A percentile compares a stretch with the other conserved stretches of the same genome.
phyloP scores from a whole-genome alignment of 257 asterid genomes.

The Cruciata laevipes region DNA sequence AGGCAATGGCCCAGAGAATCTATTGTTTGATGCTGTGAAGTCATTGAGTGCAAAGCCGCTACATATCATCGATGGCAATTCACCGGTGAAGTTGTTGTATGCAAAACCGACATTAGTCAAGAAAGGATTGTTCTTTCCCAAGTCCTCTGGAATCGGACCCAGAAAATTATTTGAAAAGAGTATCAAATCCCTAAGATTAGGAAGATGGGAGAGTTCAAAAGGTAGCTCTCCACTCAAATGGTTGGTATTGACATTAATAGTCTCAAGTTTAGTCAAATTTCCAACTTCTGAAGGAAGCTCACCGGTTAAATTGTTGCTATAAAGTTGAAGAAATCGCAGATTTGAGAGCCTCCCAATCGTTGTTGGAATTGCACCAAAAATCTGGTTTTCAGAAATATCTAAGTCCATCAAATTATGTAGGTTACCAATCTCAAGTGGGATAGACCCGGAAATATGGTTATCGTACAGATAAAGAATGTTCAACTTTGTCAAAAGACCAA shows the following conservation, averaged over 20 bases:
- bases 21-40: constrained; percentile 46
- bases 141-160: constrained; percentile 48
- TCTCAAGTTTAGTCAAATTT: constrained; percentile 27
- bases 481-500: constrained; percentile 43
- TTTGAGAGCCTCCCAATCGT: neutral
- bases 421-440: constrained; percentile 25
- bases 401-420: neutral
- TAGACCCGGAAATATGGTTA: constrained; percentile 49
- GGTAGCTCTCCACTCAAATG: constrained; percentile 58
- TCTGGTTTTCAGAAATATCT: neutral
- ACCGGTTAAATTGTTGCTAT: neutral
- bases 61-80: constrained; percentile 56
- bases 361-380: neutral
- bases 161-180: constrained; percentile 43
- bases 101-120: constrained; percentile 50
- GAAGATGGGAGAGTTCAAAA: constrained; percentile 42
- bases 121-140: constrained; percentile 40
- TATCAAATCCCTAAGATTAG: constrained; percentile 23
- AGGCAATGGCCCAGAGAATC: constrained; percentile 58
- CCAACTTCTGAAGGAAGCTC: neutral
- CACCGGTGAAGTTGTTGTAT: constrained; percentile 55
- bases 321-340: neutral
- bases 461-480: constrained; percentile 25
- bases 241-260: constrained; percentile 42
- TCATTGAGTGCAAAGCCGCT: constrained; percentile 37